A percentile compares a stretch with the other conserved stretches of the same genome.
Evolutionary conservation across 2,329 filamentous ascomycete species (phyloP).

Genomic region (Aspergillus sp.): DNA sequence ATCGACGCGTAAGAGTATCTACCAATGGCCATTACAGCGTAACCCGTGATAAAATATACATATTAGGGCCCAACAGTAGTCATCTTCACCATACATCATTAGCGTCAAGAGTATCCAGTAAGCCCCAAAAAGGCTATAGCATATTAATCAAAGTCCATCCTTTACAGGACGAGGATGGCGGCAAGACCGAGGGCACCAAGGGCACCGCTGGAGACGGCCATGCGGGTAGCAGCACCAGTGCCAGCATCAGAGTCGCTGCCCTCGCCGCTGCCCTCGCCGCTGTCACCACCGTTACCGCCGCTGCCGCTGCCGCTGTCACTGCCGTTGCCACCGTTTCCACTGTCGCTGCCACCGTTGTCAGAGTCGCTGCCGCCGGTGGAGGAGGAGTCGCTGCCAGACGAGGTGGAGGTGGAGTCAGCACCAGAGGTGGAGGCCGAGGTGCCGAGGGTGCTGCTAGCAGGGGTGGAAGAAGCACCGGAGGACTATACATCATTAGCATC

Average conservation of each 20-base stretch:
- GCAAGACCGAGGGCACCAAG: slow-evolving; percentile 44
- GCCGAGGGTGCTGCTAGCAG: slow-evolving; percentile 6
- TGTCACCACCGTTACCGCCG: background rate
- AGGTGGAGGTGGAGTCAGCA: slow-evolving; percentile 9
- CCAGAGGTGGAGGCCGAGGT: background rate
- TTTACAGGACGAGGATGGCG: slow-evolving; percentile 44
- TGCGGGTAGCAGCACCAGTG: slow-evolving; percentile 28
- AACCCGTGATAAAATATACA: slow-evolving; percentile 21
- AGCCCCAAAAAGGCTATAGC: background rate
- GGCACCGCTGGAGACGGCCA: slow-evolving; percentile 31
- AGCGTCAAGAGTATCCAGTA: background rate
- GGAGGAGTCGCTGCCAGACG: background rate
- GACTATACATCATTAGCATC: background rate
- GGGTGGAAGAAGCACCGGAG: slow-evolving; percentile 15
- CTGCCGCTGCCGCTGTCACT: slow-evolving; percentile 5
- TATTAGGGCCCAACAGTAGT: slow-evolving; percentile 15
- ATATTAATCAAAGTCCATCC: slow-evolving; percentile 1
- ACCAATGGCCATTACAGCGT: slow-evolving; percentile 15
- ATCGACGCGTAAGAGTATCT: slow-evolving; percentile 12
- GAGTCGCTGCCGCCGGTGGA: no score
- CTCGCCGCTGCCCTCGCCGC: slow-evolving; percentile 8
- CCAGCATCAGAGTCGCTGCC: background rate
- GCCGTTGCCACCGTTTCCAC: slow-evolving; percentile 16
- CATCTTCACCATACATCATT: slow-evolving; percentile 14
- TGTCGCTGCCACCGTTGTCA: slow-evolving; percentile 3